Conservation (phyloP, 176 grass and related monocot genomes). For the Ensete glaucum region DNA sequence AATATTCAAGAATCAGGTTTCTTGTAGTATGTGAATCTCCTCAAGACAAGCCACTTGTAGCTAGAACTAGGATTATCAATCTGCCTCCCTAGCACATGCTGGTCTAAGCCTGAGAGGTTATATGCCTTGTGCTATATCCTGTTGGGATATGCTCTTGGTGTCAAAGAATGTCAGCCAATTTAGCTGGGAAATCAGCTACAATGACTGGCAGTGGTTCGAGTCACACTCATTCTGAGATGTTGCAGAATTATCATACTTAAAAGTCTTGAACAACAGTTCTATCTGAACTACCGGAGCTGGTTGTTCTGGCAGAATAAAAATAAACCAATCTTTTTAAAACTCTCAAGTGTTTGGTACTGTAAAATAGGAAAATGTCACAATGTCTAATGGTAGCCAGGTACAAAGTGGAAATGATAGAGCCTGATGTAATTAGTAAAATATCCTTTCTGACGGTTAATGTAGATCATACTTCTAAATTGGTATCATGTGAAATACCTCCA, state of each 20-base stretch:
- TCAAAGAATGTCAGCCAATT: too few species aligned
- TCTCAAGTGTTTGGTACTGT: neutral
- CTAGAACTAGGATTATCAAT: neutral
- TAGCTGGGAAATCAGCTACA: neutral
- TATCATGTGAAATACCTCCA: neutral
- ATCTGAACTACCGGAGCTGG: neutral
- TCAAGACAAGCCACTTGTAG: neutral
- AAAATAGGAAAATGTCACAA: neutral
- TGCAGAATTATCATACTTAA: neutral
- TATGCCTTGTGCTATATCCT: too few species aligned
- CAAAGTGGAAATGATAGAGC: neutral
- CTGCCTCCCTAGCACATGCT: neutral
- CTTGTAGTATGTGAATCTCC: neutral
- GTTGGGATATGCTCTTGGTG: neutral
- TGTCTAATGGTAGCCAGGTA: neutral
- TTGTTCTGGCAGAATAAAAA: neutral
- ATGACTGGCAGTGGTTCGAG: neutral
- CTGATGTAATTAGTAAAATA: neutral
- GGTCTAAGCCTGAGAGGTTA: too few species aligned
- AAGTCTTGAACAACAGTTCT: neutral
- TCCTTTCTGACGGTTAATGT: neutral
- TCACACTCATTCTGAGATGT: neutral
- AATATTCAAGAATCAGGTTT: neutral
- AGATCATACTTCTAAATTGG: neutral
- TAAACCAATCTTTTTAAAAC: neutral